Base-by-base conservation (phyloP, 768 basidiomycete genomes). In the Leccinum subgranulosum region DNA sequence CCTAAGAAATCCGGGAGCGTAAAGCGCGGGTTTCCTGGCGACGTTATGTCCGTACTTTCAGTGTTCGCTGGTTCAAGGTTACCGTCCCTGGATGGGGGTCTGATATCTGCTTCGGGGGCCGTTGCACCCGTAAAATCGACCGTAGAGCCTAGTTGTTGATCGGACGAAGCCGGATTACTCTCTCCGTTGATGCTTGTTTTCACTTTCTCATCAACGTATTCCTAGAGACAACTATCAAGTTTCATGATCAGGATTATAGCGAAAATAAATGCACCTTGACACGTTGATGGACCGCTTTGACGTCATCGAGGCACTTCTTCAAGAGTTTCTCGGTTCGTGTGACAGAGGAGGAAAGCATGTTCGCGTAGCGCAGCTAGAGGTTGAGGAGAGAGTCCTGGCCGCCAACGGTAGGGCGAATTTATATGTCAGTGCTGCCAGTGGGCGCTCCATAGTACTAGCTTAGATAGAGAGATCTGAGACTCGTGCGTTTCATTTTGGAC, bases 281-380 rank as follows among this genome's bases (percentile, higher is more conserved):
- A 8, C 59, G 54, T 19, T 27, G 25, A 25, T 1, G 54, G 27
- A 66, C 54, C 14, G 1, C 55, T 27, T 56, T 19, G 0, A 65
- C 56, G 7, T 53, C 51, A 23, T 53, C 27, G 17, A 56, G 55
- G 34, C 33, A 55, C 34, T 21, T 57, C 10, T 0, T n/a, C 15
- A 66, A 21, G 3, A 51, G 1, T 1, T 52, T 29, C 4, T 54
- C 49, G 0, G 49, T 34, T 29, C 49, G 39, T n/a, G 39, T 50
- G 25, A 19, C 5, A 27, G 55, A 43, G 23, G 55, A 43, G 23
- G 51, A 59, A 9, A 27, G 25, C 61, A 65, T 66, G 21, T 59
- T 23, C 14, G 21, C 1, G 21, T 19, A 14, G 10, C 25, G 4
- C 4, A 31, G 49, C 34, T 21, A 27, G 15, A n/a, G 48, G 21